Evolutionary conservation across 208 protist species (phyloP).

Genomic region (Naegleria fowleri): DNA sequence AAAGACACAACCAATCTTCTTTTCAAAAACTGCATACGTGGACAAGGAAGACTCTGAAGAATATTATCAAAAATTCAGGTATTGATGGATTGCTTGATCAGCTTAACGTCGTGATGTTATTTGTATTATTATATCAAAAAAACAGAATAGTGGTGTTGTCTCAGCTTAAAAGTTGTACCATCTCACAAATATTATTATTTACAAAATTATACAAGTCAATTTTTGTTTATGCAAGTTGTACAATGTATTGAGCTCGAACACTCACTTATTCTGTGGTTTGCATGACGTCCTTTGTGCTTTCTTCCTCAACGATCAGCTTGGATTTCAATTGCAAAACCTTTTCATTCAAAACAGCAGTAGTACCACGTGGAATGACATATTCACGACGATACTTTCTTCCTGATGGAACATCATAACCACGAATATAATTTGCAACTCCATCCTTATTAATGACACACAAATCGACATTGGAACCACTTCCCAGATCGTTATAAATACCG

Average conservation of each 20-base stretch:
- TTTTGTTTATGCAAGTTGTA: too few relatives aligned
- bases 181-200: too few relatives aligned
- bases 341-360: constrained; percentile 40
- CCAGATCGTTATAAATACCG: constrained; percentile 99
- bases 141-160: too few relatives aligned
- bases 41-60: neutral
- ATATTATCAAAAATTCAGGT: neutral
- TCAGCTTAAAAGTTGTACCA: too few relatives aligned
- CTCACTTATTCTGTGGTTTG: neutral
- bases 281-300: neutral
- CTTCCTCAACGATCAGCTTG: neutral
- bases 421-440: constrained; percentile 37
- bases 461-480: constrained; percentile 98
- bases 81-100: too few relatives aligned
- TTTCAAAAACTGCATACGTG: neutral
- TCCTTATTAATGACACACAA: constrained; percentile 87
- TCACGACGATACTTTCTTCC: constrained; percentile 36
- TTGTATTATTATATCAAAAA: too few relatives aligned
- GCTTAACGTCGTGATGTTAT: too few relatives aligned
- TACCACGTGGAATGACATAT: constrained; percentile 54
- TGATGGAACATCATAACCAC: constrained; percentile 55
- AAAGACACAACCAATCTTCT: neutral
- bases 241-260: too few relatives aligned
- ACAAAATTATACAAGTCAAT: too few relatives aligned
- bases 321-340: neutral